Evolutionary conservation across 1,139 yeast genomes (phyloP).

Genomic region (Magnusiomyces paraingens): DNA sequence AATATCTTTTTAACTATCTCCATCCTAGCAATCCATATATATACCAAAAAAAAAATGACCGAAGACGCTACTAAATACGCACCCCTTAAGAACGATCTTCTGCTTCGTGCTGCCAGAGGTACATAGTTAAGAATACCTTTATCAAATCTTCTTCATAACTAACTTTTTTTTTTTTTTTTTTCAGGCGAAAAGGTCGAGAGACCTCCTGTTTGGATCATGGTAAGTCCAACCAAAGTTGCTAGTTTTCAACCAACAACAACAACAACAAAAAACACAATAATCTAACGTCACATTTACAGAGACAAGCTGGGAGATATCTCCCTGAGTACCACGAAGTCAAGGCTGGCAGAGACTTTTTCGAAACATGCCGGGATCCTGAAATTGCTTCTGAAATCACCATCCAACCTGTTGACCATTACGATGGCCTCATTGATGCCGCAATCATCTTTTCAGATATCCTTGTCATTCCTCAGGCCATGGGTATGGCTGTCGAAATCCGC

Average conservation of each 20-base stretch:
- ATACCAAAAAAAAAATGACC: background rate
- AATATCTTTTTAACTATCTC: background rate
- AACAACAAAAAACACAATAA: constrained; percentile 3
- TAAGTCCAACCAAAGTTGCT: constrained; percentile 31
- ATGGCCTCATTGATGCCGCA: constrained; percentile 91
- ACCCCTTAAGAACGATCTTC: constrained; percentile 73
- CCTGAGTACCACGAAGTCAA: constrained; percentile 85
- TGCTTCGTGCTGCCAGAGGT: constrained; percentile 69
- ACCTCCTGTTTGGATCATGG: constrained; percentile 98
- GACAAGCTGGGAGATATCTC: constrained; percentile 72
- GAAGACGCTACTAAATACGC: constrained; percentile 19
- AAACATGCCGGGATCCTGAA: constrained; percentile 89
- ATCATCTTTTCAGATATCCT: constrained; percentile 91
- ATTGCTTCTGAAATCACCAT: constrained; percentile 89
- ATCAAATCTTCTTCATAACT: background rate
- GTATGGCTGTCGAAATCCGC: constrained; percentile 87
- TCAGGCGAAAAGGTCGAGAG: constrained; percentile 79
- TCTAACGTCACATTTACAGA: constrained; percentile 31
- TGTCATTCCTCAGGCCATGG: constrained; percentile 98
- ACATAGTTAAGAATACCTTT: background rate
- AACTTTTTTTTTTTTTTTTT: background rate
- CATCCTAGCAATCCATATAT: background rate
- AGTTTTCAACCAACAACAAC: background rate
- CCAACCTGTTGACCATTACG: constrained; percentile 87
- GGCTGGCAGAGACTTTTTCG: constrained; percentile 83